A percentile compares a stretch with the other conserved stretches of the same genome.
These are phyloP conservation scores for Eimeria necatrix DNA, from an alignment of 169 alveolate species.

Conservation along the genomic window DNA sequence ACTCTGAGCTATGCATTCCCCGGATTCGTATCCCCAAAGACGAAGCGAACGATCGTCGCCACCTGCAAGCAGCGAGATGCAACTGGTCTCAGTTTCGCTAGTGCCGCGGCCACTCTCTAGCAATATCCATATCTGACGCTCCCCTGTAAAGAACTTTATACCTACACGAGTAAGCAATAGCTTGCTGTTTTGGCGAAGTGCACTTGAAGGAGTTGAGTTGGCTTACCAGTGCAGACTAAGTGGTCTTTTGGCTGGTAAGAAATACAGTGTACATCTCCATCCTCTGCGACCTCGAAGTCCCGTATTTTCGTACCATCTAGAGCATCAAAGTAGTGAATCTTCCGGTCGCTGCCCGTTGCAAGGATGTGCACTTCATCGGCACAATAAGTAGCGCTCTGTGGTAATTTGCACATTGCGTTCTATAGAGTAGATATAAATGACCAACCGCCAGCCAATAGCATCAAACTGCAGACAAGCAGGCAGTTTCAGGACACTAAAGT, in stretches of 20 bases:
- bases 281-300: conserved; percentile 92
- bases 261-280: conserved; percentile 93
- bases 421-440: neutral
- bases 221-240: conserved; percentile 64
- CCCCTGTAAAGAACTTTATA: too few species aligned
- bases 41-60: conserved; percentile 93
- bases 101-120: too few species aligned
- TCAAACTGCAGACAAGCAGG: too few species aligned
- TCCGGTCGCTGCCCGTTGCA: conserved; percentile 95
- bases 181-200: neutral
- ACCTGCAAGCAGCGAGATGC: conserved; percentile 81
- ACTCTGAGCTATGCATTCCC: conserved; percentile 80
- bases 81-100: too few species aligned
- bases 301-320: conserved; percentile 95
- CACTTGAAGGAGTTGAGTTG: neutral
- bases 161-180: conserved; percentile 14
- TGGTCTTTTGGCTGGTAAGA: conserved; percentile 86
- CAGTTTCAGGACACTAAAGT: too few species aligned
- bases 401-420: neutral
- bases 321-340: conserved; percentile 92
- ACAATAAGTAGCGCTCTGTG: conserved; percentile 85
- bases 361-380: conserved; percentile 95
- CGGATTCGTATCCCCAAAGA: conserved; percentile 94
- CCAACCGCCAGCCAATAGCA: too few species aligned
- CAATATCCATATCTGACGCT: too few species aligned